Conservation (phyloP, 176 grass and related monocot genomes). For the Avena atlantica region DNA sequence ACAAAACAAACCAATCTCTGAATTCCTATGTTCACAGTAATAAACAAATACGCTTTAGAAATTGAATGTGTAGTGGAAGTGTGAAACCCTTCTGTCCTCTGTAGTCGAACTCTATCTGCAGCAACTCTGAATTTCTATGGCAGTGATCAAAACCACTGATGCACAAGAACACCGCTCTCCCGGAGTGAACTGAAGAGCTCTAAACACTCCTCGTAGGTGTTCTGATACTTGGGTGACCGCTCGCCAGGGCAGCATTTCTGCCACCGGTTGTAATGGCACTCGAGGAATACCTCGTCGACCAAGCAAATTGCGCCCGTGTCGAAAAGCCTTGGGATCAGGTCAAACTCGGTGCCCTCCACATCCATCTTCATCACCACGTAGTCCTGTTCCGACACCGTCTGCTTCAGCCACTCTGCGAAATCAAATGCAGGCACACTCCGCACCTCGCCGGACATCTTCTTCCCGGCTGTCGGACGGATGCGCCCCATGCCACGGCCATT, state of each 20-base stretch:
- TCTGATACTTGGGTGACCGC: constrained; percentile 71
- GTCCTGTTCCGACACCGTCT: constrained; percentile 60
- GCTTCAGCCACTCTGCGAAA: constrained; percentile 73
- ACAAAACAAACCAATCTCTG: background rate
- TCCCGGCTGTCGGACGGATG: constrained; percentile 49
- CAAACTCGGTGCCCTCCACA: constrained; percentile 80
- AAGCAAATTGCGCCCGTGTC: constrained; percentile 71
- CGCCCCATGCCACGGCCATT: constrained; percentile 64
- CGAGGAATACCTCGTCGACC: constrained; percentile 79
- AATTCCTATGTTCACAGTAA: constrained; percentile 10
- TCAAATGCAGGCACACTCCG: constrained; percentile 63
- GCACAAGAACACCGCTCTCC: constrained; percentile 76
- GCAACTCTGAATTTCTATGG: background rate
- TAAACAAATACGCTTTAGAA: background rate
- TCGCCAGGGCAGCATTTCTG: constrained; percentile 78
- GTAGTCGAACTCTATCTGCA: constrained; percentile 23
- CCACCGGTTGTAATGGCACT: constrained; percentile 90
- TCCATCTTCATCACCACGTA: constrained; percentile 94
- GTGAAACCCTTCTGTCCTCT: background rate
- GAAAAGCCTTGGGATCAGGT: constrained; percentile 70
- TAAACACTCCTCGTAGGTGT: constrained; percentile 73
- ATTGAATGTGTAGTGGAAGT: background rate
- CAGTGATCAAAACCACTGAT: constrained; percentile 77
- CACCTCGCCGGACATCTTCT: constrained; percentile 46
- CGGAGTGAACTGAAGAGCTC: constrained; percentile 65